Conservation (phyloP, 169 alveolate species). For the Cryptosporidium muris region DNA sequence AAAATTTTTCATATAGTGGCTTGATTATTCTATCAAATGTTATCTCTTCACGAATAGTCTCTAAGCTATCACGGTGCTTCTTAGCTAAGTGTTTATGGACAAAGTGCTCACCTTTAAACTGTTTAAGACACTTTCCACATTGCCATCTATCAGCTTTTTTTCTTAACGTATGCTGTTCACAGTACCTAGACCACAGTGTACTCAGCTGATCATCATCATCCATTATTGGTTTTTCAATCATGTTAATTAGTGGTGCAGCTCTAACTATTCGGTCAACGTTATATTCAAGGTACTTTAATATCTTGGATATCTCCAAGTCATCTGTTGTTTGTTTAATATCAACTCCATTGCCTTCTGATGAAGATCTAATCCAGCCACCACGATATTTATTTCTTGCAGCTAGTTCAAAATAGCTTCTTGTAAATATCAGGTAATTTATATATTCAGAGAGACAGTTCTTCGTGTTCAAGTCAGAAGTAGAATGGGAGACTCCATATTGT, state of each 20-base stretch:
- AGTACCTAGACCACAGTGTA: slow-evolving; percentile 25
- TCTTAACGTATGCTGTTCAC: slow-evolving; percentile 50
- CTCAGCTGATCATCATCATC: slow-evolving; percentile 25
- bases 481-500: background rate
- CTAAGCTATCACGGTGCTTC: slow-evolving; percentile 39
- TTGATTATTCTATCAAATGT: slow-evolving; percentile 51
- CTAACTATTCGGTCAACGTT: slow-evolving; percentile 21
- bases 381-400: slow-evolving; percentile 17
- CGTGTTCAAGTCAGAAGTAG: background rate
- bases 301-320: no score
- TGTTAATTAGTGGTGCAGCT: slow-evolving; percentile 12
- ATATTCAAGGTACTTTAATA: slow-evolving; percentile 8
- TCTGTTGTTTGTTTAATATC: slow-evolving; percentile 7
- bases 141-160: slow-evolving; percentile 68
- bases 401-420: slow-evolving; percentile 45
- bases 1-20: slow-evolving; percentile 39
- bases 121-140: slow-evolving; percentile 60
- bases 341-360: slow-evolving; percentile 1
- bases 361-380: slow-evolving; percentile 1
- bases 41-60: slow-evolving; percentile 33
- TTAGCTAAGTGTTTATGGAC: slow-evolving; percentile 42
- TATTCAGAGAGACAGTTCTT: background rate
- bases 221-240: slow-evolving; percentile 2
- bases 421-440: slow-evolving; percentile 4
- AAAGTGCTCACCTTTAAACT: slow-evolving; percentile 59